Conservation (phyloP, 305 asterid genomes). For the Rubia balearica region DNA sequence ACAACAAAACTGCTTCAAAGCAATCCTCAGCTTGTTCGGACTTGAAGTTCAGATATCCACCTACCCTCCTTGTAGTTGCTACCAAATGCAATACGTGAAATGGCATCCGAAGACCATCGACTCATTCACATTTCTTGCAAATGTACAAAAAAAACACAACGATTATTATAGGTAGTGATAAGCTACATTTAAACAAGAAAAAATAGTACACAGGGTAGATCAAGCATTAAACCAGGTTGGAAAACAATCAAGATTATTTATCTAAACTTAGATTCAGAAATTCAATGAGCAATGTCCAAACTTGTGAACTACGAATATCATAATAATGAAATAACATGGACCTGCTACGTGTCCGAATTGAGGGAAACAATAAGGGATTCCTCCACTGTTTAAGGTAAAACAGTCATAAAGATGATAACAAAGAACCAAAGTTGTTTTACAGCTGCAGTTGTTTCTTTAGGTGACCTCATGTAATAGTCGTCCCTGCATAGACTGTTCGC, state of each 20-base stretch:
- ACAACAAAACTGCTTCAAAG: no score
- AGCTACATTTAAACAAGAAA: conserved; percentile 21
- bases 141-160: no score
- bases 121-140: no score
- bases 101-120: no score
- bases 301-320: background rate
- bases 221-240: background rate
- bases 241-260: background rate
- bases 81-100: no score
- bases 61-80: no score
- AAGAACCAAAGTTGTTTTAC: conserved; percentile 17
- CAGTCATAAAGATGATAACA: conserved; percentile 18
- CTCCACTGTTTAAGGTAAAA: conserved; percentile 55
- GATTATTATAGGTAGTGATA: background rate
- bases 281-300: background rate
- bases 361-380: conserved; percentile 96
- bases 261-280: background rate
- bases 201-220: conserved; percentile 1
- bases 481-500: conserved; percentile 66
- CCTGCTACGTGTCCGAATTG: conserved; percentile 99
- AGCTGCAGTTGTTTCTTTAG: conserved; percentile 65
- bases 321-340: conserved; percentile 17
- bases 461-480: conserved; percentile 63
- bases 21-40: no score
- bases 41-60: no score